These are phyloP conservation scores for Silene uniflora DNA, from an alignment of 148 eudicot species.

Conservation along the genomic window DNA sequence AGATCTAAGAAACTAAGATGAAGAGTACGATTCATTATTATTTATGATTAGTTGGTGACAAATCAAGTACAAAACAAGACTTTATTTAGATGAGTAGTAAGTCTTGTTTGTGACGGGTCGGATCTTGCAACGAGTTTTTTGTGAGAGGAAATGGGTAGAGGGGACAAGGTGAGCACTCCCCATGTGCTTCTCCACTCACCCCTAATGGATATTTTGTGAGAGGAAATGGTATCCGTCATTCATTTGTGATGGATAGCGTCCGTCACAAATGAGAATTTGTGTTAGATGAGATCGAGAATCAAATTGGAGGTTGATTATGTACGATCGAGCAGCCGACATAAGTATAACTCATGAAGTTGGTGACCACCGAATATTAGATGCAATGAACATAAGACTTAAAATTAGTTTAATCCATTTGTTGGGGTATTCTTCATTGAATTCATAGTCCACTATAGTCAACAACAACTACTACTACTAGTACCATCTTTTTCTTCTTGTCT, in stretches of 20 bases:
- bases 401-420: background rate
- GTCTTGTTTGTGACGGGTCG: too few species aligned
- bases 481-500: background rate
- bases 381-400: slow-evolving; percentile 15
- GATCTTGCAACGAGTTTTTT: too few species aligned
- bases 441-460: slow-evolving; percentile 23
- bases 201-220: too few species aligned
- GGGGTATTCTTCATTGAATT: background rate
- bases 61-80: background rate
- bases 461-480: slow-evolving; percentile 21
- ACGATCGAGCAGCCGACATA: background rate
- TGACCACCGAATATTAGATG: slow-evolving; percentile 20
- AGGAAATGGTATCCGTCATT: too few species aligned
- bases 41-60: too few species aligned
- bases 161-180: too few species aligned
- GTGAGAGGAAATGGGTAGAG: too few species aligned
- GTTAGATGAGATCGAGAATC: background rate
- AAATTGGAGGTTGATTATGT: background rate
- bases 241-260: too few species aligned
- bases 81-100: background rate
- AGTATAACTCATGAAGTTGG: background rate
- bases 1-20: too few species aligned
- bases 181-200: too few species aligned
- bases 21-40: too few species aligned
- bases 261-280: too few species aligned